Evolutionary conservation across 1,139 yeast genomes (phyloP).

Genomic region (Sporopachydermia cereana): DNA sequence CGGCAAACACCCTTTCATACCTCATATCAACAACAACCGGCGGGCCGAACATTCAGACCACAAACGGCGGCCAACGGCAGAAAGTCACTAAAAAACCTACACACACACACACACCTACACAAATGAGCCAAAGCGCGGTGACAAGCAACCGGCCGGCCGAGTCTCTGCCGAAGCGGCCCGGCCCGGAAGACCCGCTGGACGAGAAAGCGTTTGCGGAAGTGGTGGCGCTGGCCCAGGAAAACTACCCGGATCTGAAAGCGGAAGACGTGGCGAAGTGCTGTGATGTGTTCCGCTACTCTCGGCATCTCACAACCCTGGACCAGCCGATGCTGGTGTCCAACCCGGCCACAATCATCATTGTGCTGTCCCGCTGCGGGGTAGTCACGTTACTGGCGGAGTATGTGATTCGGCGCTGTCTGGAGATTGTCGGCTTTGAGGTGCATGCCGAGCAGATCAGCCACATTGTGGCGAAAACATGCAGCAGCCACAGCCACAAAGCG

Average conservation of each 20-base stretch:
- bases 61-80: too few relatives aligned
- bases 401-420: constrained; percentile 3
- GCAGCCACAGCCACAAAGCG: neutral
- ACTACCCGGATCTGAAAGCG: neutral
- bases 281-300: neutral
- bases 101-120: too few relatives aligned
- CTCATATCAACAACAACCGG: too few relatives aligned
- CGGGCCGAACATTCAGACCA: too few relatives aligned
- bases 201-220: constrained; percentile 1
- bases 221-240: neutral
- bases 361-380: constrained; percentile 1
- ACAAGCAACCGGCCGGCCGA: too few relatives aligned
- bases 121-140: too few relatives aligned
- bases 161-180: too few relatives aligned
- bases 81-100: too few relatives aligned
- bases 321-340: neutral
- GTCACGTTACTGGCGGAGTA: neutral
- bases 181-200: neutral
- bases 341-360: neutral
- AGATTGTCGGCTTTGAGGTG: neutral
- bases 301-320: constrained; percentile 1
- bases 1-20: too few relatives aligned
- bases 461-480: neutral
- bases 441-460: neutral
- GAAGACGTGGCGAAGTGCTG: neutral